Evolutionary conservation across 208 protist genomes (phyloP), one percentile per base, ranked within the genome.

Genomic region (Acanthamoeba culbertsoni): DNA sequence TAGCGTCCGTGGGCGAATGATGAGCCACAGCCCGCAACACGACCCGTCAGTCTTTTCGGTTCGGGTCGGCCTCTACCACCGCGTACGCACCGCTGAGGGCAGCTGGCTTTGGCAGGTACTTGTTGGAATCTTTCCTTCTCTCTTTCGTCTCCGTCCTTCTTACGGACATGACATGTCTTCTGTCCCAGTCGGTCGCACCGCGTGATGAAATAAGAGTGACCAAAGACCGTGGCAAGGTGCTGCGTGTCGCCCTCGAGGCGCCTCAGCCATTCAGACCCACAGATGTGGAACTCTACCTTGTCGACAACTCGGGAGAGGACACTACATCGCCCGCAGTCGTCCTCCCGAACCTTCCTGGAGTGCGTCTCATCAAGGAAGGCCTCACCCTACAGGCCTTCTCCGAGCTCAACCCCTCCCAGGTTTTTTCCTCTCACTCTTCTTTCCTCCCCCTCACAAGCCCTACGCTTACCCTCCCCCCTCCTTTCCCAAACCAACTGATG

Each of bases 161-260:
- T 28, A 63, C 10, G 23, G 18, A 7, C n/a, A 28, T 4, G 23
- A 42, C 31, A 1, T 45, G 37, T 75, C 23, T 43, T 10, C n/a
- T 42, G 35, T 40, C 31, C 12, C 18, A 84, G 7, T 8, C 16
- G 35, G n/a, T 84, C 23, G 35, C 18, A 16, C 35, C 35, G 63
- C 16, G 35, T 73, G 12, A 26, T 14, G 65, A 2, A 14, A 37
- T 1, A n/a, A 59, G 79, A 59, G 79, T 89, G 33, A 89, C 79
- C 14, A n/a, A 48, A n/a, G 63, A 89, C 55, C 45, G 79, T 31
- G 79, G 79, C 46, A 89, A 89, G 51, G 26, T 89, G 28, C 63
- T 89, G 46, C 57, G 63, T n/a, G 51, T 89, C 31, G 23, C 40
- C 35, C 46, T 89, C 26, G 79, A 89, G 40, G 63, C 46, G 57